These are phyloP conservation scores for Calonectria ilicicola DNA, from an alignment of 2,329 filamentous ascomycete species.

Conservation along the genomic window DNA sequence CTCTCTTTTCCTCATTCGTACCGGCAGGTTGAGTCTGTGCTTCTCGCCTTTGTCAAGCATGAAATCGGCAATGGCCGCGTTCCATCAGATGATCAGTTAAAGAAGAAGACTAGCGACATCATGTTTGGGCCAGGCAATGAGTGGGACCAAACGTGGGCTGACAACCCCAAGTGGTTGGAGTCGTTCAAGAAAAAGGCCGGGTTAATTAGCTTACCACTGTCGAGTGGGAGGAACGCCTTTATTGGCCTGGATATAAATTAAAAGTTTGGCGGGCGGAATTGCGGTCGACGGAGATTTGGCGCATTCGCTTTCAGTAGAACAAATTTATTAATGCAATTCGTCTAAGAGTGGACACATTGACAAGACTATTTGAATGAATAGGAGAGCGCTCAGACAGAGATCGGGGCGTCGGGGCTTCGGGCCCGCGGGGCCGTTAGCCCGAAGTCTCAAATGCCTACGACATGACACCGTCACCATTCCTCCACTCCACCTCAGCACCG, in stretches of 20 bases:
- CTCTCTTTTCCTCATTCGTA: constrained; percentile 1
- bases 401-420: neutral
- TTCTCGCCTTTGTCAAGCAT: neutral
- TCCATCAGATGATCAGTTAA: neutral
- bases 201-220: constrained; percentile 1
- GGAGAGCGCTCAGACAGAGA: neutral
- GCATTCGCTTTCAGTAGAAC: too few relatives aligned
- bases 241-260: neutral
- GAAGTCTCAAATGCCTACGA: neutral
- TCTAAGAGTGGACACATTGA: neutral
- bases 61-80: constrained; percentile 13
- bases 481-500: neutral
- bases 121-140: constrained; percentile 12
- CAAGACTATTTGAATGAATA: neutral
- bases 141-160: constrained; percentile 20
- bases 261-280: neutral
- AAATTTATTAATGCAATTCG: neutral
- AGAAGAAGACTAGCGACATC: constrained; percentile 12
- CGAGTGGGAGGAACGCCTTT: constrained; percentile 16
- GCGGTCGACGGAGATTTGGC: too few relatives aligned
- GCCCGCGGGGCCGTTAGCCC: neutral
- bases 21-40: constrained; percentile 1
- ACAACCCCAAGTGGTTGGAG: constrained; percentile 9
- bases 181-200: constrained; percentile 14
- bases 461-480: neutral